These are phyloP conservation scores for Eurotiales sp. DNA, from an alignment of 2,329 filamentous ascomycete species.

Conservation along the genomic window DNA sequence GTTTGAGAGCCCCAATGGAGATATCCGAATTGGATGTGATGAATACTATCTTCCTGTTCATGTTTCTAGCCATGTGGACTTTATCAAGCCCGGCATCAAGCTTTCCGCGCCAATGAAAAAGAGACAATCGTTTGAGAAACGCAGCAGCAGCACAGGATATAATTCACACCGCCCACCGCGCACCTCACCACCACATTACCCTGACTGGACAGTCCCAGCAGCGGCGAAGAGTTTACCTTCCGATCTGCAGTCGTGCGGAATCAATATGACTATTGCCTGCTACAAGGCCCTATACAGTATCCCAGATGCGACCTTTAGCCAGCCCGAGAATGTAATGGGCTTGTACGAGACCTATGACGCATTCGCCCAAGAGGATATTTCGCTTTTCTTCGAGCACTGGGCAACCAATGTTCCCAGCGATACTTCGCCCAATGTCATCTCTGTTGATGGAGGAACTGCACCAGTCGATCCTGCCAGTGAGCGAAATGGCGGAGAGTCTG, in stretches of 20 bases:
- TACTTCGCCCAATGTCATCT: constrained; percentile 10
- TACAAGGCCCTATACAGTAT: constrained; percentile 9
- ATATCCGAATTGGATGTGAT: constrained; percentile 11
- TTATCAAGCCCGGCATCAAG: constrained; percentile 10
- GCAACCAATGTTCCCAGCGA: constrained; percentile 2
- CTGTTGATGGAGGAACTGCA: constrained; percentile 10
- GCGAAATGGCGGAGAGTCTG: constrained; percentile 12
- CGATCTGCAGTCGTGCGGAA: constrained; percentile 7
- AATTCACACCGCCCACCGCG: not conserved
- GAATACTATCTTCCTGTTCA: constrained; percentile 11
- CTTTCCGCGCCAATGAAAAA: constrained; percentile 10
- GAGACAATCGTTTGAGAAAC: constrained; percentile 2
- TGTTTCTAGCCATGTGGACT: constrained; percentile 10
- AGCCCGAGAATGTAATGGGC: constrained; percentile 12
- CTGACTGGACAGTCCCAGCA: constrained; percentile 1
- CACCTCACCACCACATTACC: constrained; percentile 4
- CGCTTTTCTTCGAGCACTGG: constrained; percentile 11
- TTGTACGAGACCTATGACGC: constrained; percentile 6
- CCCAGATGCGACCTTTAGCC: constrained; percentile 2
- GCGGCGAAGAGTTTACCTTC: constrained; percentile 3
- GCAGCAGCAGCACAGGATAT: not conserved
- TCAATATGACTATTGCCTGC: constrained; percentile 12
- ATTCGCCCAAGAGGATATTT: constrained; percentile 10
- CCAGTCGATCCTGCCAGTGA: constrained; percentile 1
- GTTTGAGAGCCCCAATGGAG: constrained; percentile 5